Evolutionary conservation across 192 early-diverging fungal genomes (phyloP).

Genomic region (Haplosporangium gracile): DNA sequence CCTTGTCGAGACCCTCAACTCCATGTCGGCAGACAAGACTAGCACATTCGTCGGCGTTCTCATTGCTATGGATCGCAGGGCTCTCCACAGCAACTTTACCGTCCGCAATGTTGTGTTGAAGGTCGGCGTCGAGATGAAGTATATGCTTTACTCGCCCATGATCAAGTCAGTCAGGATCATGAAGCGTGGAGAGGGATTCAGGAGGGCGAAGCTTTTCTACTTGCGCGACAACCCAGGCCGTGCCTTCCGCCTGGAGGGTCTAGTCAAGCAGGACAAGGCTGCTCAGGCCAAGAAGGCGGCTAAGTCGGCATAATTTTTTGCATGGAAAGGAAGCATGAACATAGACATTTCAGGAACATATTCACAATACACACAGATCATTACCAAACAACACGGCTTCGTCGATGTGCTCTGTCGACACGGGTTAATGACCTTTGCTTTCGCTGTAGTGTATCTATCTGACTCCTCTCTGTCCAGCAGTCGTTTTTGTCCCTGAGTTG

Average conservation of each 20-base stretch:
- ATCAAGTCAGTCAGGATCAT: constrained; percentile 80
- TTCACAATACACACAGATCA: not conserved
- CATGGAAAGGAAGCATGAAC: not conserved
- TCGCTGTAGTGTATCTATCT: not conserved
- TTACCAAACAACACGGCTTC: not conserved
- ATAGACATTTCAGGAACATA: constrained; percentile 6
- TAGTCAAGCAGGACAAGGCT: constrained; percentile 50
- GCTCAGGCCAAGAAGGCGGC: constrained; percentile 37
- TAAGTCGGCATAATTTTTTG: constrained; percentile 25
- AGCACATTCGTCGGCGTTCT: constrained; percentile 80
- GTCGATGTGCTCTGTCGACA: not conserved
- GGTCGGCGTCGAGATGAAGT: constrained; percentile 83
- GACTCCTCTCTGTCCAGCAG: not conserved
- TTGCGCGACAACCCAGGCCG: constrained; percentile 83
- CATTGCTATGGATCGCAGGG: constrained; percentile 80
- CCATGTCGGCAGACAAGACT: constrained; percentile 59
- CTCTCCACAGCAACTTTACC: constrained; percentile 81
- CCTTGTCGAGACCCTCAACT: constrained; percentile 76
- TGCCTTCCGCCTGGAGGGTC: constrained; percentile 67
- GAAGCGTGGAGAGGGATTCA: constrained; percentile 66
- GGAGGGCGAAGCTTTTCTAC: constrained; percentile 84
- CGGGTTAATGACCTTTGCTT: not conserved
- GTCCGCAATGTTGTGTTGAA: constrained; percentile 83
- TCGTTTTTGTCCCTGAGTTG: too few relatives aligned
- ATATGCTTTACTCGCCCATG: constrained; percentile 81